Evolutionary conservation across 2,329 filamentous ascomycete species (phyloP).

Genomic region (Corynespora cassiicola): DNA sequence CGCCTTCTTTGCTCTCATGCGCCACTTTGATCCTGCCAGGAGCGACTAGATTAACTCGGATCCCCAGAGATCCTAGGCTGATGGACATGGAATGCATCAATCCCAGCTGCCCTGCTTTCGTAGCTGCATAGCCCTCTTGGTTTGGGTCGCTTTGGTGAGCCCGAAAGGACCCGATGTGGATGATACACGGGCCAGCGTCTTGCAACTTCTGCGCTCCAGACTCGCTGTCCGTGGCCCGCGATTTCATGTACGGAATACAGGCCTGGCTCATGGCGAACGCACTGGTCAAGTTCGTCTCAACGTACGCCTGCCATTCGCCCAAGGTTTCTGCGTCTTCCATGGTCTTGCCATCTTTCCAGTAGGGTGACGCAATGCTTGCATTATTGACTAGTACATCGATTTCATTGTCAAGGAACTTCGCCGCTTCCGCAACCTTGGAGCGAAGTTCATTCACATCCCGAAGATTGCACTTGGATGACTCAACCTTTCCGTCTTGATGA

Average conservation of each 20-base stretch:
- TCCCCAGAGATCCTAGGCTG: conserved; percentile 50
- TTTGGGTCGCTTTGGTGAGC: conserved; percentile 55
- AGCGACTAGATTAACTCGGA: conserved; percentile 57
- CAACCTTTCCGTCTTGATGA: conserved; percentile 41
- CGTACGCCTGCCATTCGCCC: conserved; percentile 54
- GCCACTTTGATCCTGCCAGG: conserved; percentile 55
- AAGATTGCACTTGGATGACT: conserved; percentile 52
- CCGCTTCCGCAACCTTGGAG: conserved; percentile 48
- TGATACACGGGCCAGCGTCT: conserved; percentile 52
- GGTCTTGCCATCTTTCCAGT: conserved; percentile 54
- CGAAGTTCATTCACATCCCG: conserved; percentile 51
- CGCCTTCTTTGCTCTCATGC: conserved; percentile 55
- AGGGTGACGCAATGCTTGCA: conserved; percentile 42
- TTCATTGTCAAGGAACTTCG: conserved; percentile 50
- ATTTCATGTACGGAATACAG: conserved; percentile 56
- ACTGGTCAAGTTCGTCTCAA: conserved; percentile 57
- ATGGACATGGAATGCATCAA: conserved; percentile 60
- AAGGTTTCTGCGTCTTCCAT: conserved; percentile 53
- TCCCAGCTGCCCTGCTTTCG: conserved; percentile 59
- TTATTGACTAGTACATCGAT: conserved; percentile 50
- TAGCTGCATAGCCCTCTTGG: conserved; percentile 58
- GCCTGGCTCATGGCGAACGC: conserved; percentile 56
- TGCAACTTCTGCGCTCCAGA: conserved; percentile 33
- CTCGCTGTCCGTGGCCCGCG: conserved; percentile 27
- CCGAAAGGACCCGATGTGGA: conserved; percentile 56